Evolutionary conservation across 1,139 yeast genomes (phyloP).

Genomic region (Candida sanyaensis): DNA sequence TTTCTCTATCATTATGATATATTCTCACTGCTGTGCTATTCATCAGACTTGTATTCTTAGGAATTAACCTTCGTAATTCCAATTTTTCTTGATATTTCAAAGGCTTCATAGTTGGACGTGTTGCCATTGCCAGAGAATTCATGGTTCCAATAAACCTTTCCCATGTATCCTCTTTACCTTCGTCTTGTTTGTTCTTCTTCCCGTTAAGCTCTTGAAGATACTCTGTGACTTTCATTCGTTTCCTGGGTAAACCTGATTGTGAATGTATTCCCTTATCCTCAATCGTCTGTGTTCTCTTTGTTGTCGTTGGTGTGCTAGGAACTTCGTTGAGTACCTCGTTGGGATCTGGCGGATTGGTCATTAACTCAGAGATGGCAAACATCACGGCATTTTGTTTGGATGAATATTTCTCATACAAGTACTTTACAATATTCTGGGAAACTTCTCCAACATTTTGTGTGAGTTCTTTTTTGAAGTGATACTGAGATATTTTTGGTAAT

Average conservation of each 20-base stretch:
- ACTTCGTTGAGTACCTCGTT: slow-evolving; percentile 10
- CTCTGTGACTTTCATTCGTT: slow-evolving; percentile 17
- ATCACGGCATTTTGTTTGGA: slow-evolving; percentile 24
- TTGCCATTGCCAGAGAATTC: slow-evolving; percentile 80
- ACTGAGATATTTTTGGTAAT: slow-evolving; percentile 8
- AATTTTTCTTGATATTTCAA: slow-evolving; percentile 53
- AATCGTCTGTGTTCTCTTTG: slow-evolving; percentile 3
- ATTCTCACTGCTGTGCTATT: slow-evolving; percentile 34
- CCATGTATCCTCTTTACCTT: slow-evolving; percentile 19
- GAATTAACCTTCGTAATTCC: slow-evolving; percentile 34
- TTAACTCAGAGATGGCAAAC: slow-evolving; percentile 31
- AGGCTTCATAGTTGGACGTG: slow-evolving; percentile 65
- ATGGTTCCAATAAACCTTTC: slow-evolving; percentile 63
- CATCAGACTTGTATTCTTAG: slow-evolving; percentile 27
- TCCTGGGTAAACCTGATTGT: slow-evolving; percentile 15
- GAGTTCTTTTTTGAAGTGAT: slow-evolving; percentile 23
- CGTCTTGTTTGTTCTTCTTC: slow-evolving; percentile 15
- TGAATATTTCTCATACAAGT: slow-evolving; percentile 26
- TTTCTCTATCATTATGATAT: slow-evolving; percentile 47
- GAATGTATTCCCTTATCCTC: background rate
- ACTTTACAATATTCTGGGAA: slow-evolving; percentile 16
- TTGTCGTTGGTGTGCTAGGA: slow-evolving; percentile 2
- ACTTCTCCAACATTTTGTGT: slow-evolving; percentile 23
- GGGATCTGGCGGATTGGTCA: slow-evolving; percentile 17
- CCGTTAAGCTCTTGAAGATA: slow-evolving; percentile 4